Base-by-base conservation (phyloP, 169 alveolate species). In the Plasmodium coatneyi region DNA sequence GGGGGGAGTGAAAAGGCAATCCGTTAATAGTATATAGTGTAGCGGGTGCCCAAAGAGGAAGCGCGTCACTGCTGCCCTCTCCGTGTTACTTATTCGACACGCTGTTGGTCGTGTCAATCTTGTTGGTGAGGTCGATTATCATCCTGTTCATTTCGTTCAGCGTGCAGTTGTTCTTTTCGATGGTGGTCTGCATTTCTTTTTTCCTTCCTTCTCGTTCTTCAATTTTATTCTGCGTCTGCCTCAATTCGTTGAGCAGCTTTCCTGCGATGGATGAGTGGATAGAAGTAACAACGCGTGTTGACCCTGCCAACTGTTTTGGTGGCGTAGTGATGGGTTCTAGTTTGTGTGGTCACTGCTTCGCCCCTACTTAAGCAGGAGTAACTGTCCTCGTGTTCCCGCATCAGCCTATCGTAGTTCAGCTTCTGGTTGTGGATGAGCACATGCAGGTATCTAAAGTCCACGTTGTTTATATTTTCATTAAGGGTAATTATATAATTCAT, bases 331-430 rank as follows among this genome's bases (percentile, higher is more conserved):
- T 5, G 12, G 25, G 32, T 56, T 2, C 1, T 5, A 36, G 7
- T 3, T 1, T 16, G 52, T 41, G 52, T 41, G 39, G 52, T 9
- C 34, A 7, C 43, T 4, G 39, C 34, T 2, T 9, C 16, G 2
- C 36, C 34, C 81, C 32, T 78, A 89, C 94, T 89, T 39, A 89
- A 30, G n/a, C 72, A 39, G 22, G 87, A 9, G 46, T 89, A 89
- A 56, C 49, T 80, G 4, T 12, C n/a, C 49, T 89, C 94, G 74
- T 89, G 90, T 3, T 79, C 89, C 36, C 56, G 25, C 94, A 89
- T 89, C 2, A 89, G 72, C 3, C 56, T 9, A 16, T 89, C 90
- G 36, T 89, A 89, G 46, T 89, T 34, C 34, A 89, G 32, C 56
- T 79, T 89, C 36, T 66, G 80, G 22, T 89, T 89, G 52, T 66